Conservation (phyloP, 2,329 filamentous ascomycete species). For the Phaeoacremonium minimum region DNA sequence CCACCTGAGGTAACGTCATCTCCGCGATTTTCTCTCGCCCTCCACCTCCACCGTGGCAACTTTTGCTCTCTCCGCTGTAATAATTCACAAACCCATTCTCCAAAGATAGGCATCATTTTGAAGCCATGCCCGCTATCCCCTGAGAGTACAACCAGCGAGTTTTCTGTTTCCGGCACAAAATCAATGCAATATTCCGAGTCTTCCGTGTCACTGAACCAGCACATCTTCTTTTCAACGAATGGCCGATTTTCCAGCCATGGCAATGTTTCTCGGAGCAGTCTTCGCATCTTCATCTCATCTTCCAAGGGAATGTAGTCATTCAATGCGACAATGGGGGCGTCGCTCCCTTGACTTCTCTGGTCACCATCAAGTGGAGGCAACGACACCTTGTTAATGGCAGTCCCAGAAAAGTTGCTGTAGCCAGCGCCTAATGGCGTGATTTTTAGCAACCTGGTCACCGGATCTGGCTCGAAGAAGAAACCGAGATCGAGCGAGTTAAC, state of each 20-base stretch:
- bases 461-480: constrained; percentile 63
- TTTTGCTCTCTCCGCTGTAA: too few species aligned
- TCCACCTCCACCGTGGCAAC: too few species aligned
- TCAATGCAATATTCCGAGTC: constrained; percentile 59
- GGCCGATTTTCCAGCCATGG: constrained; percentile 50
- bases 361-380: constrained; percentile 23
- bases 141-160: constrained; percentile 40
- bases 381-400: constrained; percentile 27
- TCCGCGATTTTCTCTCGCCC: too few species aligned
- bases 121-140: constrained; percentile 60
- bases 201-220: constrained; percentile 58
- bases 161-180: constrained; percentile 44
- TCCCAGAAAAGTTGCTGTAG: constrained; percentile 37
- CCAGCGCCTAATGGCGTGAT: constrained; percentile 55
- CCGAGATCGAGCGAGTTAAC: constrained; percentile 57
- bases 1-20: too few species aligned
- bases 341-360: constrained; percentile 3
- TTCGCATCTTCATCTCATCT: constrained; percentile 47
- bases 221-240: constrained; percentile 49
- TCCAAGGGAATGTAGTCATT: constrained; percentile 44
- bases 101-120: constrained; percentile 31
- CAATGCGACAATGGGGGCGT: too few species aligned
- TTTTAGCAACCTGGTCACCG: constrained; percentile 52
- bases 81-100: constrained; percentile 41
- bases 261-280: constrained; percentile 44